These are phyloP conservation scores for Chalciporus chontae DNA, from an alignment of 768 basidiomycete genomes.

Conservation along the genomic window DNA sequence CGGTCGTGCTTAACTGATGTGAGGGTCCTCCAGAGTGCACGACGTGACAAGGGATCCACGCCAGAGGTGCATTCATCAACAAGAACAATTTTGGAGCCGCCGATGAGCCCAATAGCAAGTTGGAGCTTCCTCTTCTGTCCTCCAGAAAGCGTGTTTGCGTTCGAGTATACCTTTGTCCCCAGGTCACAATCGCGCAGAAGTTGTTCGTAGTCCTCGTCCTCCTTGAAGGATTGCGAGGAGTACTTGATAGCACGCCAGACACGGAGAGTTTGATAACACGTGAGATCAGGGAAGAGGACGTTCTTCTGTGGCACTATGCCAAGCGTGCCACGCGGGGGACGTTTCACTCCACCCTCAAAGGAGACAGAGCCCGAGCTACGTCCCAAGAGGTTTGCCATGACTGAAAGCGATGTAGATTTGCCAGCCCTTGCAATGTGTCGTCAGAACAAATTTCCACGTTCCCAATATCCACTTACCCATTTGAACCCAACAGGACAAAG, in stretches of 20 bases:
- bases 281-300: constrained; percentile 73
- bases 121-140: constrained; percentile 84
- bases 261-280: constrained; percentile 67
- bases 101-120: constrained; percentile 75
- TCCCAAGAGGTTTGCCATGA: constrained; percentile 60
- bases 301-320: constrained; percentile 85
- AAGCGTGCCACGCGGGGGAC: constrained; percentile 59
- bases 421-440: constrained; percentile 50
- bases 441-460: neutral
- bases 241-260: constrained; percentile 75
- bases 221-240: constrained; percentile 38
- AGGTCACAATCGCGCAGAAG: constrained; percentile 71
- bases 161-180: constrained; percentile 61
- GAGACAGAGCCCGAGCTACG: constrained; percentile 56
- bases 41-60: constrained; percentile 75
- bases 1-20: constrained; percentile 62
- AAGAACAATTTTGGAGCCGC: constrained; percentile 67
- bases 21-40: constrained; percentile 74
- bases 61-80: constrained; percentile 76
- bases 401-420: constrained; percentile 69
- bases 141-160: constrained; percentile 65
- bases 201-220: constrained; percentile 58
- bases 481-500: constrained; percentile 74
- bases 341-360: constrained; percentile 48
- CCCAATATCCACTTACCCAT: constrained; percentile 44